These are phyloP conservation scores for Lolium perenne DNA, from an alignment of 176 grass and related monocot genomes.

Conservation along the genomic window DNA sequence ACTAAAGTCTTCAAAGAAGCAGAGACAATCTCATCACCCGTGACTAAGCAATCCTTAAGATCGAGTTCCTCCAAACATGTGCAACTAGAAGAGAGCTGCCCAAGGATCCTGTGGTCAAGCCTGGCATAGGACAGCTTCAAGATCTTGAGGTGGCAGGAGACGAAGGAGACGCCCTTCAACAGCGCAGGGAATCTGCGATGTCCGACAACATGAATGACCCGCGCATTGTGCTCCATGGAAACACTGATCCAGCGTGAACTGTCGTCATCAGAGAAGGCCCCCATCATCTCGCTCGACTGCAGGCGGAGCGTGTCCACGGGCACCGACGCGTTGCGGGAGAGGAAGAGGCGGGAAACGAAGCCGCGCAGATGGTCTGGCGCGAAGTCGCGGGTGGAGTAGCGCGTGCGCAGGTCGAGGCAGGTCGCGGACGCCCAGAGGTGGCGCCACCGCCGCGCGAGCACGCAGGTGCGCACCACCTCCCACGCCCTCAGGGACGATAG, in stretches of 20 bases:
- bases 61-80: constrained; percentile 39
- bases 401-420: constrained; percentile 14
- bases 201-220: constrained; percentile 32
- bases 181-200: background rate
- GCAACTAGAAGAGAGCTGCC: constrained; percentile 22
- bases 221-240: background rate
- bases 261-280: too few species aligned
- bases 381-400: background rate
- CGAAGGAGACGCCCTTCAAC: background rate
- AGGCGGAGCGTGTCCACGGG: constrained; percentile 27
- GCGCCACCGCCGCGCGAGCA: constrained; percentile 43
- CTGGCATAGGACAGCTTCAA: constrained; percentile 9
- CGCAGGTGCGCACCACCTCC: constrained; percentile 52
- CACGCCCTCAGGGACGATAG: constrained; percentile 31
- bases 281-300: background rate
- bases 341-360: constrained; percentile 33
- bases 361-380: background rate
- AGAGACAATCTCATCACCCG: background rate
- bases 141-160: constrained; percentile 36
- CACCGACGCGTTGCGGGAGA: background rate
- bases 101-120: background rate
- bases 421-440: constrained; percentile 37
- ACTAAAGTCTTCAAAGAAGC: constrained; percentile 27
- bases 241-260: background rate
- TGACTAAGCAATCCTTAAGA: constrained; percentile 2